A percentile compares a stretch with the other conserved stretches of the same genome.
Conservation (phyloP, 352 stramenopile species). For the Peronospora belbahrii region DNA sequence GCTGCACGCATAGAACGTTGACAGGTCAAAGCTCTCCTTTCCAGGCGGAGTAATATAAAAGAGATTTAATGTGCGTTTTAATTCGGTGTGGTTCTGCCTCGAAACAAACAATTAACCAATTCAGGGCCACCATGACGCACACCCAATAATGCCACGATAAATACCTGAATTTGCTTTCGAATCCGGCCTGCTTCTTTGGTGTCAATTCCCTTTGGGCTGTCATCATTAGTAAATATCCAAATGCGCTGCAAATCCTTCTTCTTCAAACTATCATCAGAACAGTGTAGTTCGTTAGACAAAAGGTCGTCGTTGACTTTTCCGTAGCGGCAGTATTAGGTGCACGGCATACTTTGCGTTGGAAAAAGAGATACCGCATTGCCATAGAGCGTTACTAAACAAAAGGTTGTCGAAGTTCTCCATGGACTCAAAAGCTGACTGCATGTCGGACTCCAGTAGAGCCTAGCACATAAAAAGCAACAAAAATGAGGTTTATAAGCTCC, state of each 20-base stretch:
- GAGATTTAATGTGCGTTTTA: constrained; percentile 65
- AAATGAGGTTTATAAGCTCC: neutral
- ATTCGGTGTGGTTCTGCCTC: constrained; percentile 63
- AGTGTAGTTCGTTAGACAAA: constrained; percentile 1
- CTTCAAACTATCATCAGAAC: constrained; percentile 43
- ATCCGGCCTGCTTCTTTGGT: constrained; percentile 50
- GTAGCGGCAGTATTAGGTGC: neutral
- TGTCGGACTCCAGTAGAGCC: constrained; percentile 41
- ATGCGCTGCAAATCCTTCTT: constrained; percentile 81
- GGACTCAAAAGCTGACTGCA: constrained; percentile 36
- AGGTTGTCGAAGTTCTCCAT: constrained; percentile 57
- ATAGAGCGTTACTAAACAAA: constrained; percentile 75
- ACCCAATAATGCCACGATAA: neutral
- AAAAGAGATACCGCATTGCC: constrained; percentile 76
- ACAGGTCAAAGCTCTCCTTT: constrained; percentile 47
- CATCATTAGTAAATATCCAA: constrained; percentile 84
- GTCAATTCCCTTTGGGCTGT: constrained; percentile 39
- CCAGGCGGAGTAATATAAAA: constrained; percentile 67
- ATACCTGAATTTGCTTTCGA: constrained; percentile 71
- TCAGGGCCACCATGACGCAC: neutral
- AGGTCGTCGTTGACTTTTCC: neutral
- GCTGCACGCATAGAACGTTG: constrained; percentile 48
- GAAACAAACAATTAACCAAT: neutral
- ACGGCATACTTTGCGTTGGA: constrained; percentile 60
- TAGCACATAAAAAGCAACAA: constrained; percentile 4